These are phyloP conservation scores for Epichloe gansuensis DNA, from an alignment of 2,329 filamentous ascomycete species.

Conservation along the genomic window DNA sequence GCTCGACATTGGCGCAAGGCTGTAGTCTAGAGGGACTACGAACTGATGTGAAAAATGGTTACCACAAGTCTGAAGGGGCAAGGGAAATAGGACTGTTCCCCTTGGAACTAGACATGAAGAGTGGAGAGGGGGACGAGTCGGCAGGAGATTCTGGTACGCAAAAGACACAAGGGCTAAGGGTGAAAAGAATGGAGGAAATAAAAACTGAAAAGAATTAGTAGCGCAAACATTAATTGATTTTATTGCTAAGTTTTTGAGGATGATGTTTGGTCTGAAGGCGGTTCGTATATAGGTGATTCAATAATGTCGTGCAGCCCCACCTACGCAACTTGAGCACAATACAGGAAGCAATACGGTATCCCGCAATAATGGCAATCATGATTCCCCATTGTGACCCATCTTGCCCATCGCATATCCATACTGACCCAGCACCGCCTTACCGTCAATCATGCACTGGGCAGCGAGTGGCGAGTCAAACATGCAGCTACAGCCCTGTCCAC, in stretches of 20 bases:
- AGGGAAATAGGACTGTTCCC: background rate
- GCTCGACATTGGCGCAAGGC: conserved; percentile 9
- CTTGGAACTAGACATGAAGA: background rate
- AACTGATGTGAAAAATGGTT: background rate
- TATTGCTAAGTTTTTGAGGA: too few relatives aligned
- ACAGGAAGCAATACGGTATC: conserved; percentile 45
- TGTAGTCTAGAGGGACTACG: background rate
- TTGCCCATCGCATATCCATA: conserved; percentile 59
- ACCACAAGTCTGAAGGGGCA: too few relatives aligned
- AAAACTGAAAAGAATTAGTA: too few relatives aligned
- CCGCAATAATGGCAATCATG: conserved; percentile 62
- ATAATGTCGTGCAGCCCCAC: background rate
- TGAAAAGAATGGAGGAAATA: too few relatives aligned
- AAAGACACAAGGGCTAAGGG: too few relatives aligned
- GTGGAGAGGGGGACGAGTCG: background rate
- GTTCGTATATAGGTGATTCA: too few relatives aligned
- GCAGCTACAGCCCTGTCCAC: conserved; percentile 43
- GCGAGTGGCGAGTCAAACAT: conserved; percentile 47
- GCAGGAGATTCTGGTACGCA: too few relatives aligned
- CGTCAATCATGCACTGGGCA: conserved; percentile 55
- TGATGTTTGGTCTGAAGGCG: too few relatives aligned
- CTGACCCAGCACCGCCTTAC: conserved; percentile 53
- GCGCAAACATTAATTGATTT: too few relatives aligned
- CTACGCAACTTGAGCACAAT: conserved; percentile 34
- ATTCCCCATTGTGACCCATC: conserved; percentile 72